phyloP scores from a whole-genome alignment of 495 filamentous ascomycete genomes.

The Aspergillus ostianus region DNA sequence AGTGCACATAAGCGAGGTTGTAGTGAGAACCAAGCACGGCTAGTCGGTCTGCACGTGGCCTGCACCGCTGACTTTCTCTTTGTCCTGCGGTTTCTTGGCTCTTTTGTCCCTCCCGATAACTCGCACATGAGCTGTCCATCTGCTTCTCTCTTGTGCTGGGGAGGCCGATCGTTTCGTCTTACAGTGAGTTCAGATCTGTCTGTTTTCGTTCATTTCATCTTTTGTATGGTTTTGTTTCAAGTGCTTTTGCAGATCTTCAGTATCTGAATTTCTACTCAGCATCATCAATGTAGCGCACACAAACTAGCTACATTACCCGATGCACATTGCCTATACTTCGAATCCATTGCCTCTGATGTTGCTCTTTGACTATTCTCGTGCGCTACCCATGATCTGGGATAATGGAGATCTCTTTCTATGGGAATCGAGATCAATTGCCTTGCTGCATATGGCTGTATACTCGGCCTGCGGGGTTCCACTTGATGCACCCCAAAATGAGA shows the following conservation, averaged over 20 bases:
- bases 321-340: too few relatives aligned
- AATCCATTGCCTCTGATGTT: neutral
- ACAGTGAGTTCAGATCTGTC: neutral
- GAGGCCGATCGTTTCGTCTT: neutral
- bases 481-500: neutral
- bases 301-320: too few relatives aligned
- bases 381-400: neutral
- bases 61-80: constrained; percentile 3
- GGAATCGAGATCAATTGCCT: neutral
- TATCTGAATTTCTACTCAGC: neutral
- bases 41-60: constrained; percentile 4
- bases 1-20: neutral
- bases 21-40: neutral
- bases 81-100: neutral
- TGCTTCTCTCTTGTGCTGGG: neutral
- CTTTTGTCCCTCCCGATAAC: neutral
- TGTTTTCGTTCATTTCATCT: neutral
- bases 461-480: neutral
- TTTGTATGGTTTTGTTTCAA: neutral
- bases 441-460: neutral
- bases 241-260: neutral
- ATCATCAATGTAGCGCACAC: too few relatives aligned
- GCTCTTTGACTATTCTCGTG: neutral
- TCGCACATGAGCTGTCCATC: neutral
- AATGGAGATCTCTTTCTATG: neutral